Evolutionary conservation across 306 rosid genomes (phyloP).

Genomic region (Aeschynomene evenia): DNA sequence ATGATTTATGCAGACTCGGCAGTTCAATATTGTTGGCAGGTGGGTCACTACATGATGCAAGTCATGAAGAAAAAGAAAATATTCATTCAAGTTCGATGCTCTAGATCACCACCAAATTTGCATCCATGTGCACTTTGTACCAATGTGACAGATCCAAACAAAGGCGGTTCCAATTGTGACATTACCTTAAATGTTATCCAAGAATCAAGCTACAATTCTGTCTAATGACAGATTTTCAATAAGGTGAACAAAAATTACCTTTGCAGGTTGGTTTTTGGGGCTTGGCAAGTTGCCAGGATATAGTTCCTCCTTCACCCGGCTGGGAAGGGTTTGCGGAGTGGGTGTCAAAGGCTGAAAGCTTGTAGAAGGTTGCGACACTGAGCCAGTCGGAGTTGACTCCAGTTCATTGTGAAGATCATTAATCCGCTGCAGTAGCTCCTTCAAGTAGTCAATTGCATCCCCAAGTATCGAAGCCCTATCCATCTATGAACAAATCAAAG

Average conservation of each 20-base stretch:
- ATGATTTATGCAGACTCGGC: background rate
- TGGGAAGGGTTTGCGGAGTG: conserved; percentile 68
- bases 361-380: conserved; percentile 59
- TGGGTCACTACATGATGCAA: background rate
- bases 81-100: background rate
- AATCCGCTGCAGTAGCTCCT: conserved; percentile 90
- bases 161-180: background rate
- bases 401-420: conserved; percentile 84
- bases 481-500: conserved; percentile 54
- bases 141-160: background rate
- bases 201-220: conserved; percentile 16
- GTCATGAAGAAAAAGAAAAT: conserved; percentile 9
- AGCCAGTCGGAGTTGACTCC: conserved; percentile 76
- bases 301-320: conserved; percentile 88
- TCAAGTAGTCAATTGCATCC: conserved; percentile 95
- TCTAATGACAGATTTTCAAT: background rate
- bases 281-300: conserved; percentile 71
- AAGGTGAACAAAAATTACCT: conserved; percentile 47
- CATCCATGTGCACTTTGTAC: background rate
- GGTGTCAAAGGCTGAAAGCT: conserved; percentile 86
- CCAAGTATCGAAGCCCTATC: conserved; percentile 98
- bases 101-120: conserved; percentile 19
- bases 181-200: background rate
- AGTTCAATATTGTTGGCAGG: conserved; percentile 13
- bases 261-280: conserved; percentile 77